Conservation (phyloP, 1,139 yeast genomes). For the Kurtzmaniella quercitrusa region DNA sequence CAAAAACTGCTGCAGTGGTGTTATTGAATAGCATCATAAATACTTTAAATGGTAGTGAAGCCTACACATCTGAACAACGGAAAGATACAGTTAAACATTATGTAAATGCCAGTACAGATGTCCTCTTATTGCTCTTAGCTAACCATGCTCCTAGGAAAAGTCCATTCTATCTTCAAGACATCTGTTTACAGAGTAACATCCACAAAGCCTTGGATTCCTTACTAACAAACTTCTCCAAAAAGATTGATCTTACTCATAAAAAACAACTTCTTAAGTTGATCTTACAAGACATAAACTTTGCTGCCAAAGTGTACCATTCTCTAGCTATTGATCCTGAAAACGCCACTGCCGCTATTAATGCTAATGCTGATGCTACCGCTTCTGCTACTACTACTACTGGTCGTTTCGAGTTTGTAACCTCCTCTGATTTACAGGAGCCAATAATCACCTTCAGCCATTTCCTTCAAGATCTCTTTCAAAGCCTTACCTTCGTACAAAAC, state of each 20-base stretch:
- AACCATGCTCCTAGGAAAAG: conserved; percentile 12
- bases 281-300: conserved; percentile 19
- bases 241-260: conserved; percentile 18
- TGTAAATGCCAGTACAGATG: conserved; percentile 15
- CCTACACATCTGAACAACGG: conserved; percentile 30
- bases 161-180: conserved; percentile 10
- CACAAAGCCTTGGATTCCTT: conserved; percentile 26
- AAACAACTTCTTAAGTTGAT: conserved; percentile 13
- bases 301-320: conserved; percentile 14
- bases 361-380: too few relatives aligned
- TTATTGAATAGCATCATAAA: conserved; percentile 50
- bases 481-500: conserved; percentile 26
- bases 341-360: conserved; percentile 8
- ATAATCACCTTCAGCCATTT: conserved; percentile 12
- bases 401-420: conserved; percentile 5
- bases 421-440: conserved; percentile 16
- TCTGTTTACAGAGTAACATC: conserved; percentile 21
- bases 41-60: conserved; percentile 53
- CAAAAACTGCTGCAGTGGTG: conserved; percentile 47
- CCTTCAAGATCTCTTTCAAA: conserved; percentile 19
- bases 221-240: conserved; percentile 32
- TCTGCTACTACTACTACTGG: too few relatives aligned
- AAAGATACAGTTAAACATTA: conserved; percentile 27
- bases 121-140: conserved; percentile 12
- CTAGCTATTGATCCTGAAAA: conserved; percentile 10